These are phyloP conservation scores for Camellia japonica DNA, from an alignment of 148 eudicot genomes.

Conservation along the genomic window DNA sequence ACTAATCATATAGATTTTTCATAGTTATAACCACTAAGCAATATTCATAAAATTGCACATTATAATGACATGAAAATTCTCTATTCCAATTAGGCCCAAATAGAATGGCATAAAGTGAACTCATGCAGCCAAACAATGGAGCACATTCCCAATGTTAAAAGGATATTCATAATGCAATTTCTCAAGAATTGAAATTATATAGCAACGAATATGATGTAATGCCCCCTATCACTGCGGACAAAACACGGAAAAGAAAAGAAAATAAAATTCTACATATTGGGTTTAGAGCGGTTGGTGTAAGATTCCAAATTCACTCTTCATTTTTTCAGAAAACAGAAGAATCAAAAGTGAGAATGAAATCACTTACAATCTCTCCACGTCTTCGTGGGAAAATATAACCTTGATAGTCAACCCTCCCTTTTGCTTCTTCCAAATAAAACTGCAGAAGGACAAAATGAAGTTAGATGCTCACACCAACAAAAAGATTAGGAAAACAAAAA, in stretches of 20 bases:
- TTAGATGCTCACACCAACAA: not conserved
- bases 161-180: not conserved
- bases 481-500: not conserved
- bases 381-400: slow-evolving; percentile 93
- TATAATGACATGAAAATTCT: not conserved
- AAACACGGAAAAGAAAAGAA: slow-evolving; percentile 5
- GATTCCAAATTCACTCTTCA: not conserved
- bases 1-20: not conserved
- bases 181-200: not conserved
- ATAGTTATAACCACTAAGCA: not conserved
- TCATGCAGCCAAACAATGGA: not conserved
- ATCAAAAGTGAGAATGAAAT: not conserved
- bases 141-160: not conserved
- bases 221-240: not conserved
- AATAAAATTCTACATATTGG: not conserved
- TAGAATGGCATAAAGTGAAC: not conserved
- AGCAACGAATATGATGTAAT: not conserved
- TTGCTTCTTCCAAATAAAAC: slow-evolving; percentile 95
- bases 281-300: slow-evolving; percentile 1
- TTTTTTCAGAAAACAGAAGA: not conserved
- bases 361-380: slow-evolving; percentile 69
- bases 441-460: slow-evolving; percentile 27
- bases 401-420: slow-evolving; percentile 89
- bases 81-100: not conserved
- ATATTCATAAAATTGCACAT: not conserved